Conservation (phyloP, 2,329 filamentous ascomycete genomes). For the Ophiostoma sp. region DNA sequence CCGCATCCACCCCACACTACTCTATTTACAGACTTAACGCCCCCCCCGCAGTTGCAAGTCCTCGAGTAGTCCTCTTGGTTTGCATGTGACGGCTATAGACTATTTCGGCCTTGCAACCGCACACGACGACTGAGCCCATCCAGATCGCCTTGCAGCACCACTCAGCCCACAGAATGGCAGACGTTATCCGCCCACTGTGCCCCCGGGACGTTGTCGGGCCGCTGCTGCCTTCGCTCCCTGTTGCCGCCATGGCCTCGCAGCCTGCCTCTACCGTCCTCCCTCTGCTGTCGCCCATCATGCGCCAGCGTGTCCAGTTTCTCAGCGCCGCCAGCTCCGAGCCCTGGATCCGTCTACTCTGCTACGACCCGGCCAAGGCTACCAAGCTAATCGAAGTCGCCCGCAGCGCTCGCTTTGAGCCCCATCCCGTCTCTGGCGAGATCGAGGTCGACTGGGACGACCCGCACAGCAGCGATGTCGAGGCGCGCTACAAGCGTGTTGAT, state of each 20-base stretch:
- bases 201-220: conserved; percentile 47
- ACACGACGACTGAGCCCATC: not conserved
- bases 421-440: conserved; percentile 73
- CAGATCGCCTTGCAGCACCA: not conserved
- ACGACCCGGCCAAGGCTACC: conserved; percentile 52
- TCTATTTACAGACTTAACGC: conserved; percentile 2
- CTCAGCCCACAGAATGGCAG: not conserved
- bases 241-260: conserved; percentile 52
- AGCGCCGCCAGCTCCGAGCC: conserved; percentile 55
- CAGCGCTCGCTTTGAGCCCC: conserved; percentile 64
- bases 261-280: conserved; percentile 54
- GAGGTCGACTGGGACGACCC: conserved; percentile 59
- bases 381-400: conserved; percentile 57
- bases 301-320: conserved; percentile 61
- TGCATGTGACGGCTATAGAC: conserved; percentile 4
- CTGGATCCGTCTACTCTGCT: conserved; percentile 69
- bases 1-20: conserved; percentile 5
- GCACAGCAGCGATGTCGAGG: conserved; percentile 47
- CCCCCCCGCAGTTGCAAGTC: not conserved
- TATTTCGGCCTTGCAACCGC: not conserved
- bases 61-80: not conserved
- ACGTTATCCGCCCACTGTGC: conserved; percentile 41
- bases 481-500: conserved; percentile 63
- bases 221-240: conserved; percentile 55
- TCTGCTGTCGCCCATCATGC: conserved; percentile 59